Conservation (phyloP, 192 early-diverging fungal genomes). For the Obelidium mucronatum region DNA sequence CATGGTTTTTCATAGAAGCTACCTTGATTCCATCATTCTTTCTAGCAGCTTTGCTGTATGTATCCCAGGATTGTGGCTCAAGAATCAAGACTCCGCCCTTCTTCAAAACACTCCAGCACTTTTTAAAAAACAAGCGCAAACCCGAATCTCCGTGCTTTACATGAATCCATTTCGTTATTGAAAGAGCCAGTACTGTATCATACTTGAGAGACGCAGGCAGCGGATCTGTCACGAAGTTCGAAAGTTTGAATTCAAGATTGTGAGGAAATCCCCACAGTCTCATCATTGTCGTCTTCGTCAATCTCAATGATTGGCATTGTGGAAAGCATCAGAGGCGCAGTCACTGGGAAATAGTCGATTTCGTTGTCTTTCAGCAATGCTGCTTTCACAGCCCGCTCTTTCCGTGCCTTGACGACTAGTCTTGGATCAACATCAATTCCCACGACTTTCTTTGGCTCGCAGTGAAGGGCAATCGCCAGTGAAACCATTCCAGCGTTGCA, state of each 20-base stretch:
- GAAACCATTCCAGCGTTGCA: slow-evolving; percentile 78
- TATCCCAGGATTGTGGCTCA: slow-evolving; percentile 70
- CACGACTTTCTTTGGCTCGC: slow-evolving; percentile 58
- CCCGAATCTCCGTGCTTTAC: slow-evolving; percentile 76
- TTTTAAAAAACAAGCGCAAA: slow-evolving; percentile 70
- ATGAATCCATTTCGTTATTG: slow-evolving; percentile 86
- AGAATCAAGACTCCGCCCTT: slow-evolving; percentile 72
- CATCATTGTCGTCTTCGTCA: background rate
- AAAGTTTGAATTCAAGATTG: slow-evolving; percentile 65
- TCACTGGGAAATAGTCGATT: slow-evolving; percentile 63
- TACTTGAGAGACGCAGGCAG: slow-evolving; percentile 48
- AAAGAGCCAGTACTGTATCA: slow-evolving; percentile 74
- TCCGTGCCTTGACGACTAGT: slow-evolving; percentile 67
- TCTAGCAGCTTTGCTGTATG: slow-evolving; percentile 43
- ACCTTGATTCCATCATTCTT: slow-evolving; percentile 3
- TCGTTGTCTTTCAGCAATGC: slow-evolving; percentile 12
- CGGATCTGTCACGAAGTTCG: slow-evolving; percentile 66
- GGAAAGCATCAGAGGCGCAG: slow-evolving; percentile 51
- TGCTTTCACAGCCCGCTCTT: slow-evolving; percentile 32
- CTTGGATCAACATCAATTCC: slow-evolving; percentile 79
- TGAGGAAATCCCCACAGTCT: slow-evolving; percentile 63
- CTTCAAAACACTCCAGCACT: slow-evolving; percentile 60
- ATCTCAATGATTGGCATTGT: slow-evolving; percentile 34
- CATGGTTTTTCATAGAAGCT: background rate
- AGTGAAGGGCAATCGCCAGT: slow-evolving; percentile 55